These are phyloP conservation scores for Astrothelium macrocarpum DNA, from an alignment of 495 filamentous ascomycete species.

Conservation along the genomic window DNA sequence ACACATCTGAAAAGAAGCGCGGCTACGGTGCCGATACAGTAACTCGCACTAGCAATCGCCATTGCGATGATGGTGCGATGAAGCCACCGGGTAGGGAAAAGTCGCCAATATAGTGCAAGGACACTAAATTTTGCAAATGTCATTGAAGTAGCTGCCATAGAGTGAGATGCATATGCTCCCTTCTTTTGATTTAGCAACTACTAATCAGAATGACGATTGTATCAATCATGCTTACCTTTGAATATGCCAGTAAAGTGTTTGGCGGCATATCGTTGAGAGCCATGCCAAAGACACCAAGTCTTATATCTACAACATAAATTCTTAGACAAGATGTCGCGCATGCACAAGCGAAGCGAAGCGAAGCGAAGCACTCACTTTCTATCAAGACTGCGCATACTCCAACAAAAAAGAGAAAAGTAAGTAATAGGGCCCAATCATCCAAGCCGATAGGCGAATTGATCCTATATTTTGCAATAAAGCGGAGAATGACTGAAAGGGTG, in stretches of 20 bases:
- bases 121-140: not conserved
- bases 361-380: not conserved
- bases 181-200: not conserved
- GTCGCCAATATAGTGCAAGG: not conserved
- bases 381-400: not conserved
- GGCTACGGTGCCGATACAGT: not conserved
- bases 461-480: not conserved
- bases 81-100: not conserved
- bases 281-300: not conserved
- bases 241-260: not conserved
- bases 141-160: not conserved
- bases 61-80: not conserved
- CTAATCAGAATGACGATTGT: too few relatives aligned
- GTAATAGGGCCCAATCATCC: not conserved
- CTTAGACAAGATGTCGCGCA: not conserved
- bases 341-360: too few relatives aligned
- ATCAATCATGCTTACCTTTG: not conserved
- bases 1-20: not conserved
- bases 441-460: not conserved
- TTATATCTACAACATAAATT: not conserved
- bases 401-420: not conserved
- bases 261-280: not conserved
- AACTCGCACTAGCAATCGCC: not conserved
- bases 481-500: not conserved
- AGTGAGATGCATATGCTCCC: not conserved